These are phyloP conservation scores for Phytopythium cucurbitacearum DNA, from an alignment of 352 stramenopile species.

Conservation along the genomic window DNA sequence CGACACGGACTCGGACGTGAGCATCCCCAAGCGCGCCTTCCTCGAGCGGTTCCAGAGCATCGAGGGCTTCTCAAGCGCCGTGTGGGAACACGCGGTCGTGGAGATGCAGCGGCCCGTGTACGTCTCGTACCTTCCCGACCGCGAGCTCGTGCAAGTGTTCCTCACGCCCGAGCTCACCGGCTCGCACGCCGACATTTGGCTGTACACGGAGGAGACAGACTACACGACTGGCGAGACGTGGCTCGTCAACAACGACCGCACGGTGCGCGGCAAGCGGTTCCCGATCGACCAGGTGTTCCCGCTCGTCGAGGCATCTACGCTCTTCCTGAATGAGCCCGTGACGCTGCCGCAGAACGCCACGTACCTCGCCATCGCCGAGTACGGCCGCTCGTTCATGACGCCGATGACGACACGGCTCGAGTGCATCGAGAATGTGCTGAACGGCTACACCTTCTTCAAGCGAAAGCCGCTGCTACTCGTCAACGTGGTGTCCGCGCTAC, in stretches of 20 bases:
- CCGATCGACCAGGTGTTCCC: slow-evolving; percentile 67
- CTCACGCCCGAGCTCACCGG: slow-evolving; percentile 35
- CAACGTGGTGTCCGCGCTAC: slow-evolving; percentile 21
- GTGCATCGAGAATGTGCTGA: slow-evolving; percentile 77
- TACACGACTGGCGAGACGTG: slow-evolving; percentile 23
- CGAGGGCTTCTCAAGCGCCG: slow-evolving; percentile 44
- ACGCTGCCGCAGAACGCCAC: slow-evolving; percentile 50
- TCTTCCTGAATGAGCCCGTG: slow-evolving; percentile 55
- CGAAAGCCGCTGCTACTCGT: slow-evolving; percentile 19
- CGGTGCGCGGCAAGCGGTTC: slow-evolving; percentile 57
- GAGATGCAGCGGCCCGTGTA: slow-evolving; percentile 42
- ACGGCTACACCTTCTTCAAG: slow-evolving; percentile 77
- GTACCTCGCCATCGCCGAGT: slow-evolving; percentile 61
- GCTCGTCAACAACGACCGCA: slow-evolving; percentile 72
- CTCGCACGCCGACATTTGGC: slow-evolving; percentile 76
- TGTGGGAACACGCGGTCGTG: slow-evolving; percentile 34
- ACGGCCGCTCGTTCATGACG: slow-evolving; percentile 65
- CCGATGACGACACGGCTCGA: slow-evolving; percentile 69
- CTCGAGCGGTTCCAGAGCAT: slow-evolving; percentile 44
- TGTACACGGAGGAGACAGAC: slow-evolving; percentile 57
- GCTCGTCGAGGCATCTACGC: slow-evolving; percentile 24
- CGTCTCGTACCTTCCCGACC: slow-evolving; percentile 46
- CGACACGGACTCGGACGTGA: slow-evolving; percentile 79
- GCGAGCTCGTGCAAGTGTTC: slow-evolving; percentile 69
- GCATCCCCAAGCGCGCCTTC: slow-evolving; percentile 56